phyloP scores from a whole-genome alignment of 306 rosid species.

The Vicia villosa region DNA sequence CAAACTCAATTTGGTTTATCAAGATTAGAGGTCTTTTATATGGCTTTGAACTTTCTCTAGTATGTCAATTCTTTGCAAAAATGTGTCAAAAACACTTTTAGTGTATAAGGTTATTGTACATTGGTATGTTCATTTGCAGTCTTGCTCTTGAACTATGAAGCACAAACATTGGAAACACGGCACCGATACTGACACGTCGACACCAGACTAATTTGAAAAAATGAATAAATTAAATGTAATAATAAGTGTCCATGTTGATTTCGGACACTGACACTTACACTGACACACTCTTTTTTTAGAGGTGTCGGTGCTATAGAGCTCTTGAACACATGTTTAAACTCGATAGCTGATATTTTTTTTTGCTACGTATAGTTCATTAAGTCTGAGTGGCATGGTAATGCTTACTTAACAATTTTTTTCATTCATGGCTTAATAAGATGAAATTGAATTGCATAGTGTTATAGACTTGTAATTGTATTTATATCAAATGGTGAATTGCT shows the following conservation, averaged over 20 bases:
- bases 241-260: too few species aligned
- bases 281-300: too few species aligned
- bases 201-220: too few species aligned
- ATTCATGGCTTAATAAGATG: conserved; percentile 7
- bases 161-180: too few species aligned
- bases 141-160: not conserved
- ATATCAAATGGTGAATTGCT: conserved; percentile 25
- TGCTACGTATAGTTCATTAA: not conserved
- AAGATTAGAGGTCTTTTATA: not conserved
- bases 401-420: not conserved
- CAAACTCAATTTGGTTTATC: not conserved
- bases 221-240: too few species aligned
- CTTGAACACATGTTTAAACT: conserved; percentile 2
- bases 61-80: conserved; percentile 13
- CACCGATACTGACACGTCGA: too few species aligned
- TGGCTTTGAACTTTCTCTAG: conserved; percentile 17
- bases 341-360: not conserved
- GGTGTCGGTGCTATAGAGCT: not conserved
- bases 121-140: not conserved
- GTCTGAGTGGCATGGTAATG: conserved; percentile 25
- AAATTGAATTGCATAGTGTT: not conserved
- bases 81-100: not conserved
- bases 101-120: not conserved
- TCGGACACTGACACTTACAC: too few species aligned
- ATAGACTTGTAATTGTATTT: conserved; percentile 11